These are phyloP conservation scores for Ilyonectria sp. DNA, from an alignment of 2,329 filamentous ascomycete species.

Conservation along the genomic window DNA sequence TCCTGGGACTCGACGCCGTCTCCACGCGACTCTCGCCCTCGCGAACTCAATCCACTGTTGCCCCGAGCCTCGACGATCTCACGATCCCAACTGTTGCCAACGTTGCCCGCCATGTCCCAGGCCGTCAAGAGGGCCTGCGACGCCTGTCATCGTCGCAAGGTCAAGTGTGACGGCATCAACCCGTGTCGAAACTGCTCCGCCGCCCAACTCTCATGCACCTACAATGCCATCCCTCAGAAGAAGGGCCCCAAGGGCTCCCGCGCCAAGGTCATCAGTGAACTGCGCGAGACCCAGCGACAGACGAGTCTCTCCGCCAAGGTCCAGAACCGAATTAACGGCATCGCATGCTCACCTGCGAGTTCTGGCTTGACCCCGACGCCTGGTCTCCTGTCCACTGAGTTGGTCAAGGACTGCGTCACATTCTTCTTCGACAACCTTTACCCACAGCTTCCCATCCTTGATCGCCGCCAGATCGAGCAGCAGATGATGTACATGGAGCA, in stretches of 20 bases:
- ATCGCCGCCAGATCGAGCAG: conserved; percentile 71
- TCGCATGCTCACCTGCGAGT: conserved; percentile 63
- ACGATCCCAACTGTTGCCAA: conserved; percentile 22
- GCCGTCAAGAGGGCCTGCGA: conserved; percentile 77
- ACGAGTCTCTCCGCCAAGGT: conserved; percentile 75
- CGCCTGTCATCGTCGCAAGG: conserved; percentile 81
- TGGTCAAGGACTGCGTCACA: conserved; percentile 76
- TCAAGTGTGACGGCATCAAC: conserved; percentile 80
- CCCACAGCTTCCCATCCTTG: conserved; percentile 73
- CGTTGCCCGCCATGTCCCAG: conserved; percentile 56
- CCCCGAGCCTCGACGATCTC: conserved; percentile 24
- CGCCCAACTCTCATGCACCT: conserved; percentile 78
- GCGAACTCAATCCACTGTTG: conserved; percentile 34
- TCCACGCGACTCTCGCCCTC: conserved; percentile 11
- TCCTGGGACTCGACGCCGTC: conserved; percentile 21
- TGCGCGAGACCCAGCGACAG: conserved; percentile 78
- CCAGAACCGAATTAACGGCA: conserved; percentile 72
- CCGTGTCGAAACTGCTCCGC: conserved; percentile 81
- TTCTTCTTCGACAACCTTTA: conserved; percentile 81
- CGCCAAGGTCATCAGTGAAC: conserved; percentile 82
- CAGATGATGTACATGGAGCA: conserved; percentile 74
- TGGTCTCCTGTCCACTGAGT: conserved; percentile 72
- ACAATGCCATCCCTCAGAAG: conserved; percentile 82
- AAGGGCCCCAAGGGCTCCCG: conserved; percentile 82
- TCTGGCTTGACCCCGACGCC: conserved; percentile 68